Evolutionary conservation across 1,139 yeast genomes (phyloP).

Genomic region (Candida gigantensis): DNA sequence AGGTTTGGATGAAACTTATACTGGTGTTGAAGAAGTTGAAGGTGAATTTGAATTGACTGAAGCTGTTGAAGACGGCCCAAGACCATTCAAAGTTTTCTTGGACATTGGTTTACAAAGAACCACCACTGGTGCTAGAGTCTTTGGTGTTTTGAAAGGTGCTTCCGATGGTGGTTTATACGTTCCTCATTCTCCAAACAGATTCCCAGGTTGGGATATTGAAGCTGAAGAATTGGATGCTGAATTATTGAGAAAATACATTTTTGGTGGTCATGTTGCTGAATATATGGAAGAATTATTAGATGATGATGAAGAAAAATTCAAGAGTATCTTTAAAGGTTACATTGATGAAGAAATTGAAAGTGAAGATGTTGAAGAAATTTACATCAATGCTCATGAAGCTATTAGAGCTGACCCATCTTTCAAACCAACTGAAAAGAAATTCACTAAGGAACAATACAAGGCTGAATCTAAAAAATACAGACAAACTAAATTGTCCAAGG

Average conservation of each 20-base stretch:
- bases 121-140: conserved; percentile 99
- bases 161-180: conserved; percentile 99
- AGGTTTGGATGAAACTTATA: conserved; percentile 97
- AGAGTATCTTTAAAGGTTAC: conserved; percentile 94
- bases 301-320: conserved; percentile 99
- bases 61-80: conserved; percentile 99
- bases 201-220: conserved; percentile 99
- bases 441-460: conserved; percentile 97
- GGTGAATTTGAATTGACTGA: conserved; percentile 98
- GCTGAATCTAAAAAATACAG: conserved; percentile 94
- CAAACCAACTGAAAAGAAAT: conserved; percentile 91
- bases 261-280: conserved; percentile 99
- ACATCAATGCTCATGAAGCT: conserved; percentile 90
- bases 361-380: conserved; percentile 93
- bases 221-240: conserved; percentile 98
- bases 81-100: conserved; percentile 99
- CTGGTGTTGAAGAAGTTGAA: conserved; percentile 99
- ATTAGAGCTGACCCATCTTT: conserved; percentile 95
- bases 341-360: conserved; percentile 96
- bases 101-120: conserved; percentile 99
- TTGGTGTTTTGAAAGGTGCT: conserved; percentile 99
- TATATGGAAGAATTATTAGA: conserved; percentile 99
- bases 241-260: conserved; percentile 96
- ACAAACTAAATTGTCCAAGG: conserved; percentile 85
- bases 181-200: conserved; percentile 99